phyloP scores from a whole-genome alignment of 2,329 filamentous ascomycete genomes.

The Penicillium sp. region DNA sequence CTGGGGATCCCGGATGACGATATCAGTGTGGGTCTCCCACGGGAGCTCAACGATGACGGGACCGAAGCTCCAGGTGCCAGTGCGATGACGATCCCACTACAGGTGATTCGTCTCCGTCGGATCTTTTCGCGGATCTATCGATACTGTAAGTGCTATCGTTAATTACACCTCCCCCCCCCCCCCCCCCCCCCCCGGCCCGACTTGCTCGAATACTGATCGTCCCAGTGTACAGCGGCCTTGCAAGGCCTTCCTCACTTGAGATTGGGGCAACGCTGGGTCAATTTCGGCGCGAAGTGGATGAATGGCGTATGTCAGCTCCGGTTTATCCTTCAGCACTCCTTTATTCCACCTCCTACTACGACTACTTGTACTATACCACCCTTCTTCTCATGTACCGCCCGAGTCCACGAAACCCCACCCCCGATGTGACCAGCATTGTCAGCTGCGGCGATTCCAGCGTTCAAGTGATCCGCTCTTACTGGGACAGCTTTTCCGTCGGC shows the following conservation, averaged over 20 bases:
- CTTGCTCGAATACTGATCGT: background rate
- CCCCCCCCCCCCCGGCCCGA: no score
- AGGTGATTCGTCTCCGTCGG: slow-evolving; percentile 37
- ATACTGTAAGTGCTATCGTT: slow-evolving; percentile 29
- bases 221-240: slow-evolving; percentile 38
- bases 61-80: slow-evolving; percentile 36
- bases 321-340: slow-evolving; percentile 38
- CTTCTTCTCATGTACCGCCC: slow-evolving; percentile 41
- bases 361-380: slow-evolving; percentile 42
- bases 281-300: slow-evolving; percentile 39
- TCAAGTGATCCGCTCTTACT: slow-evolving; percentile 40
- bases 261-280: slow-evolving; percentile 27
- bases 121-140: slow-evolving; percentile 42
- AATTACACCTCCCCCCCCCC: no score
- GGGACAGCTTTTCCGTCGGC: slow-evolving; percentile 40
- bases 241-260: slow-evolving; percentile 29
- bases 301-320: slow-evolving; percentile 39
- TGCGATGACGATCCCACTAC: slow-evolving; percentile 40
- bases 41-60: slow-evolving; percentile 43
- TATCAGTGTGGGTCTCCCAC: slow-evolving; percentile 39
- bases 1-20: slow-evolving; percentile 45
- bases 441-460: slow-evolving; percentile 42
- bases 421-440: slow-evolving; percentile 37
- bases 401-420: slow-evolving; percentile 38
- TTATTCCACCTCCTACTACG: slow-evolving; percentile 44